These are phyloP conservation scores for Podospora comata DNA, from an alignment of 495 filamentous ascomycete species.

Conservation along the genomic window DNA sequence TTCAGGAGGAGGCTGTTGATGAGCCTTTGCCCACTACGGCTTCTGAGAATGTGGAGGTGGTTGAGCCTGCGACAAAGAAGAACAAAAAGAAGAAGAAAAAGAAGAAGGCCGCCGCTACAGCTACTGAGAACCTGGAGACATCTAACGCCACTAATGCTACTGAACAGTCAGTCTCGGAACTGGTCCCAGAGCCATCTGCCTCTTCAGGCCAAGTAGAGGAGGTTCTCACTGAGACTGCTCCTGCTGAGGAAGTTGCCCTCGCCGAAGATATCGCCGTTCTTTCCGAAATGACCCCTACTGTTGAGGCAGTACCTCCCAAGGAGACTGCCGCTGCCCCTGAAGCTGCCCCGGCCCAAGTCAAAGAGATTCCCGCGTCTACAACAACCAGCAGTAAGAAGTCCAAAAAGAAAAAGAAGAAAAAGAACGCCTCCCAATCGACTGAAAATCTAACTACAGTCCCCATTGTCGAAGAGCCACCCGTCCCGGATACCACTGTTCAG, in stretches of 20 bases:
- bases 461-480: background rate
- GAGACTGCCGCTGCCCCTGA: background rate
- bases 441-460: background rate
- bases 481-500: background rate
- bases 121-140: slow-evolving; percentile 13
- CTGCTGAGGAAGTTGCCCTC: background rate
- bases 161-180: background rate
- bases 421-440: slow-evolving; percentile 12
- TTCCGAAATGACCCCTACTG: background rate
- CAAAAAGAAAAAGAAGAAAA: slow-evolving; percentile 33
- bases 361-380: slow-evolving; percentile 7
- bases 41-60: slow-evolving; percentile 2
- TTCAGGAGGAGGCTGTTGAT: slow-evolving; percentile 8
- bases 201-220: background rate
- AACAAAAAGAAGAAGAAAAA: slow-evolving; percentile 31
- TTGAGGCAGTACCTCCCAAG: slow-evolving; percentile 11
- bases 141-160: slow-evolving; percentile 9
- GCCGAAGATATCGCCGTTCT: background rate
- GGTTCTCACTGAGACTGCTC: background rate
- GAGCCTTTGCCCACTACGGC: slow-evolving; percentile 4
- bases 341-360: background rate
- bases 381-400: slow-evolving; percentile 20
- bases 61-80: slow-evolving; percentile 20
- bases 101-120: slow-evolving; percentile 28
- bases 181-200: background rate